Conservation (phyloP, 306 rosid species). For the Corylus heterophylla region DNA sequence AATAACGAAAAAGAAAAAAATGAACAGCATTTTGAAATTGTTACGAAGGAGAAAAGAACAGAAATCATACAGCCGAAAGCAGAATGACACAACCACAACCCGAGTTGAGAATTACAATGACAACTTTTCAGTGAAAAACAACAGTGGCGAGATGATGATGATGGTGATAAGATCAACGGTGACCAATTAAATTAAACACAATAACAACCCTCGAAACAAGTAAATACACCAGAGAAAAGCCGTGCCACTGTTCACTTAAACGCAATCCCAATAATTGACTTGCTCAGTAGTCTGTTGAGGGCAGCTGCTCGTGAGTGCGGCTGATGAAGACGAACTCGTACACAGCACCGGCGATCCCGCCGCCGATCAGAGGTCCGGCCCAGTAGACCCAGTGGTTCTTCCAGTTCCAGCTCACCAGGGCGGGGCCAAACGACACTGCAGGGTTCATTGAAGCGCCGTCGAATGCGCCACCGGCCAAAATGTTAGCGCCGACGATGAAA, state of each 20-base stretch:
- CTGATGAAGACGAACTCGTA: slow-evolving; percentile 64
- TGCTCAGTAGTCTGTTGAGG: slow-evolving; percentile 50
- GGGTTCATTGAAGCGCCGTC: slow-evolving; percentile 95
- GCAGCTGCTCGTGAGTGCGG: slow-evolving; percentile 67
- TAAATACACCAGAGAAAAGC: slow-evolving; percentile 9
- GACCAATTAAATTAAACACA: slow-evolving; percentile 14
- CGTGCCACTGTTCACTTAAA: not conserved
- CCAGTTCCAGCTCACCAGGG: slow-evolving; percentile 85
- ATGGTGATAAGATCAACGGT: slow-evolving; percentile 17
- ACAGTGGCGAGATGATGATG: not conserved
- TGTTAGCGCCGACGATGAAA: slow-evolving; percentile 90
- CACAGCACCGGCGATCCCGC: slow-evolving; percentile 63
- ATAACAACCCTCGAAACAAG: slow-evolving; percentile 8
- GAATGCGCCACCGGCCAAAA: slow-evolving; percentile 82
- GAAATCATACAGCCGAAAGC: slow-evolving; percentile 13
- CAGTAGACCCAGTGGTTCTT: slow-evolving; percentile 79
- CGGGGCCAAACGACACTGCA: slow-evolving; percentile 84
- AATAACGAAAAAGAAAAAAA: not conserved
- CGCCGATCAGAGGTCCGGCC: slow-evolving; percentile 89
- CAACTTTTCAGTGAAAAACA: slow-evolving; percentile 10
- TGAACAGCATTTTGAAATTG: not conserved
- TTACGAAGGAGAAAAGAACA: not conserved
- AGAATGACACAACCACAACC: not conserved
- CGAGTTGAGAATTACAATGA: slow-evolving; percentile 6
- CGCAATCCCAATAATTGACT: not conserved